Conservation (phyloP, 1,284 basidiomycete genomes). For the Ceratobasidium sp. region DNA sequence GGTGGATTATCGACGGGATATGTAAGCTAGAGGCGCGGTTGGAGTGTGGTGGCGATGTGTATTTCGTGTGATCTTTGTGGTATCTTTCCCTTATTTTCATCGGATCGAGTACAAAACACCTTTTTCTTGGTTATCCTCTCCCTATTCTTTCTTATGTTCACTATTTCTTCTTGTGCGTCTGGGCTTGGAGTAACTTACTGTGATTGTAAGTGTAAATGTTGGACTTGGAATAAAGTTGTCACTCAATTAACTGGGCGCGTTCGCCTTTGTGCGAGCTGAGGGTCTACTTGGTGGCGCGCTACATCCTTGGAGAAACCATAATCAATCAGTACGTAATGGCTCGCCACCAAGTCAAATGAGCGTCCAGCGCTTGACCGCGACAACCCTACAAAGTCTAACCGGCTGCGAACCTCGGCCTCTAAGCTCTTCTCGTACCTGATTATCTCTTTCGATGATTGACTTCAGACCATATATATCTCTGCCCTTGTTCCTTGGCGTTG, state of each 20-base stretch:
- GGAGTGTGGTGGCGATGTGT: not conserved
- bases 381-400: too few relatives aligned
- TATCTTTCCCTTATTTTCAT: not conserved
- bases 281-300: not conserved
- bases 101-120: conserved; percentile 16
- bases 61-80: not conserved
- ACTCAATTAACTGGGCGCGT: not conserved
- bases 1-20: conserved; percentile 34
- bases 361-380: too few relatives aligned
- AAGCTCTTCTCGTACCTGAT: too few relatives aligned
- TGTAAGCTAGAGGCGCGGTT: conserved; percentile 6
- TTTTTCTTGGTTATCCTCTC: not conserved
- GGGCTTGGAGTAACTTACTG: conserved; percentile 24
- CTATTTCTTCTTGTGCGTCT: not conserved
- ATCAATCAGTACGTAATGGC: too few relatives aligned
- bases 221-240: conserved; percentile 3
- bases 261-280: not conserved
- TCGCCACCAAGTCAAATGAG: too few relatives aligned
- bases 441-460: too few relatives aligned
- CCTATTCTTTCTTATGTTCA: not conserved
- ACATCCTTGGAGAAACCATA: not conserved
- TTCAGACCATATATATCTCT: too few relatives aligned
- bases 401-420: too few relatives aligned
- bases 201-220: conserved; percentile 15
- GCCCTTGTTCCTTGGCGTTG: too few relatives aligned